Evolutionary conservation across 768 basidiomycete genomes (phyloP), one percentile per base, ranked within the genome.

Genomic region (Boletus edulis): DNA sequence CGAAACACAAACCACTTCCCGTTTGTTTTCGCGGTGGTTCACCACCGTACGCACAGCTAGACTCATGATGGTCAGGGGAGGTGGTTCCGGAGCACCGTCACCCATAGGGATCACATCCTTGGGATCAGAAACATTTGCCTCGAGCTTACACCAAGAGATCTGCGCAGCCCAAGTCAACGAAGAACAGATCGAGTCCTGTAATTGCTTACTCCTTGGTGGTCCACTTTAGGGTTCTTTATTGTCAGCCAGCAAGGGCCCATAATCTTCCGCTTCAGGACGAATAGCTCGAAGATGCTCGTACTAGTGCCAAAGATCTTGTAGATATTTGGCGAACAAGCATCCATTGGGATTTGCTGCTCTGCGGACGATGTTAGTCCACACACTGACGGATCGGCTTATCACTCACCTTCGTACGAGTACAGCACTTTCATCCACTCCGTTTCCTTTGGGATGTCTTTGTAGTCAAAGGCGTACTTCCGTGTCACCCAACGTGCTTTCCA

Each of bases 171-270:
- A 29, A 29, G 32, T 54, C 5, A 58, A 53, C 4, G 4, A 54
- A 13, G 41, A 49, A 51, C 38, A 14, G 32, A 54, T 7, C 24
- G 24, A 46, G 24, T 8, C 32, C 3, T 5, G 7, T 50, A 24
- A 32, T 14, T 14, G 71, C 87, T 50, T 68, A 97, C 94, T 2
- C 89, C 90, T 71, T 91, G 87, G 62, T 85, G 73, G 46, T 89
- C 90, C 17, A 95, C 74, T 22, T 78, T 72, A 2, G 89, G 87
- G 44, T 87, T 81, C 72, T 88, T 87, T 58, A 99, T 81, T 52
- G 87, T 80, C 43, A 99, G 76, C 97, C 97, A 99, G 67, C 97
- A 98, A 0, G 97, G 95, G 1, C 97, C 97, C 94, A 98, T 98
- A 54, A 98, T 97, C 74, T 95, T 97, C 32, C 94, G 85, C 71